Base-by-base conservation (phyloP, 148 eudicot species). In the Cornus kousa region DNA sequence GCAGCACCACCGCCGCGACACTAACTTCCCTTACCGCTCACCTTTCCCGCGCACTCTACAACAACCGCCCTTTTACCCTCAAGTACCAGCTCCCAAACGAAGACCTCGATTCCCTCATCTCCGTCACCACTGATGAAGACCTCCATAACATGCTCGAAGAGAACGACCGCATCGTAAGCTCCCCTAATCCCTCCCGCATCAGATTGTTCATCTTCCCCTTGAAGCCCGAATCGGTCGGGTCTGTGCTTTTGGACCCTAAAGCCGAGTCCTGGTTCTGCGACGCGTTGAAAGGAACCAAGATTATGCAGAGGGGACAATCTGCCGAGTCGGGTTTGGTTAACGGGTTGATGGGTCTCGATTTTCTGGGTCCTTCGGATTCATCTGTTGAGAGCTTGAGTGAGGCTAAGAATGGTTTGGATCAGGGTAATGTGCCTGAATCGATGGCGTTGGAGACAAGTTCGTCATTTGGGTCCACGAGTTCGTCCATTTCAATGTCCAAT, bases 41-140 rank as follows among this genome's bases (percentile, higher is more conserved):
- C 81, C 87, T 93, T 71, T 88, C 94, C 4, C 80, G 83, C 1
- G 40, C 87, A 13, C 77, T 91, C 68, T 79, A 75, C 53, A 75
- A 72, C 79, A 83, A 84, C 83, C 85, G 78, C 46, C 83, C 87
- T 17, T 90, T 91, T 68, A 23, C 46, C 33, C 80, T 93, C 20
- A 93, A 90, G 65, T 95, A 95, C 87, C 97, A 89, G 87, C 93
- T 95, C 53, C 97, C 99, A 0, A 40, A 85, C 80, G 91, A 93
- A 68, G 99, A 93, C 74, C 88, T 95, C 2, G 99, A 95, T 68
- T 87, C 99, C 17, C 79, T 95, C 68, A 83, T 95, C 74, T 91
- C 99, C 22, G 84, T 95, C 70, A 67, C 97, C 17, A 82, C 89
- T 53, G 94, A 93, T 14, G 99, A 95, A 50, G 97, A 95, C 75